Base-by-base conservation (phyloP, 1,139 yeast species). In the Taphrina pruni region DNA sequence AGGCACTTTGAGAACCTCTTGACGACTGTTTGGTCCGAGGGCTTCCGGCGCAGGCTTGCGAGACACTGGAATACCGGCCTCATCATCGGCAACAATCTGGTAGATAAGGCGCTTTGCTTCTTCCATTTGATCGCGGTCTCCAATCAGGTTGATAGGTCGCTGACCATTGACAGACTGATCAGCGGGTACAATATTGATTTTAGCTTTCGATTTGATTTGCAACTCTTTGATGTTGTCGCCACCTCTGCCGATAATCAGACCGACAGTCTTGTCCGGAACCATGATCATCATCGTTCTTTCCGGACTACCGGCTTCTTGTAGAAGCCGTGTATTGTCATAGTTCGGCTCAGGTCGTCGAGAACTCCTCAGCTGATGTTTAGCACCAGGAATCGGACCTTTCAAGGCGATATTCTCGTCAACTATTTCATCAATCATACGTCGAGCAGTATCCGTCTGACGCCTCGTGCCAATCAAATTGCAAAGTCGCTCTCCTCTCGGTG, bases 221-320 rank as follows among this genome's bases (percentile, higher is more conserved):
- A 72, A 39, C 20, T 71, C 72, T n/a, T 71, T 70, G 62, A 72
- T 72, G 26, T 71, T 71, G 17, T 72, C 73, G n/a, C 73, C 73
- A 17, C 73, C 73, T 11, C 71, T 66, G 6, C 73, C 73, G 60
- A 72, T 72, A 20, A 72, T 62, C 46, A 71, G 66, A 3, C 73
- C 73, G 5, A 72, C 73, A 14, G 70, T 56, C 32, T 70, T 69
- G 51, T 72, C 71, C 7, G 73, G 73, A 9, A 72, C 71, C 38
- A 61, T 52, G 62, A 68, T 62, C 56, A 56, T 55, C 51, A 55
- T 56, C n/a, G 65, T 55, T n/a, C 66, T 45, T 17, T 67, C 70
- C 6, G 66, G 65, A 20, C 50, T 61, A 36, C 55, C 60, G 6
- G 70, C 71, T 54, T 68, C 66, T 26, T 64, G 67, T 20, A 60